Percentiles rank a stretch among this genome's conserved stretches.
Evolutionary conservation across 176 grass and related monocot genomes (phyloP).

Genomic region (Cocos nucifera): DNA sequence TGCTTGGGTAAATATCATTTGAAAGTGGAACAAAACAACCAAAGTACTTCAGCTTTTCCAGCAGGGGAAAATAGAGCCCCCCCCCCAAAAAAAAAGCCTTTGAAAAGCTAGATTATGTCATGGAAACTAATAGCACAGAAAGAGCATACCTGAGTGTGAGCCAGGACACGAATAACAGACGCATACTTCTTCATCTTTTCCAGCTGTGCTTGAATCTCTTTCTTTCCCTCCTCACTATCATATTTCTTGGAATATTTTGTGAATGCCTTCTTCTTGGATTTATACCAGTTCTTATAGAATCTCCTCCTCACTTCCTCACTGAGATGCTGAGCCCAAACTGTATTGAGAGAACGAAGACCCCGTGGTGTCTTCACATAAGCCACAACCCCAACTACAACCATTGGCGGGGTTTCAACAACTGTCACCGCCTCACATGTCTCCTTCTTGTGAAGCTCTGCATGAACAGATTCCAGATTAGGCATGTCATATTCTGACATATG

Average conservation of each 20-base stretch:
- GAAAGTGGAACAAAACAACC: too few species aligned
- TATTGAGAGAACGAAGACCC: slow-evolving; percentile 68
- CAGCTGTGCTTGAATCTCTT: slow-evolving; percentile 25
- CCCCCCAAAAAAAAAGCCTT: too few species aligned
- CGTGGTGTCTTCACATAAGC: slow-evolving; percentile 87
- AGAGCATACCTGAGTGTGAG: too few species aligned
- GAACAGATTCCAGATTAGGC: too few species aligned
- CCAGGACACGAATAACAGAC: slow-evolving; percentile 23
- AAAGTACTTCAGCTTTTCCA: too few species aligned
- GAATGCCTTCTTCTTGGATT: slow-evolving; percentile 94
- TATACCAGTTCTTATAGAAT: slow-evolving; percentile 98
- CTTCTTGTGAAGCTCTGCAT: too few species aligned
- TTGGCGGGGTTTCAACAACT: slow-evolving; percentile 23
- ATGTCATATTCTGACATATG: too few species aligned
- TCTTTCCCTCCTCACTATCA: slow-evolving; percentile 65
- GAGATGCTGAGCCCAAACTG: slow-evolving; percentile 92
- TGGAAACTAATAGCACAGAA: too few species aligned
- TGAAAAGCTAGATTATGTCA: too few species aligned
- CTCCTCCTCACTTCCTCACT: slow-evolving; percentile 78
- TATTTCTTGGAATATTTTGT: slow-evolving; percentile 80
- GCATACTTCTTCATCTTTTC: slow-evolving; percentile 28
- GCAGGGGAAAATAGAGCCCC: too few species aligned
- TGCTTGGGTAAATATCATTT: too few species aligned
- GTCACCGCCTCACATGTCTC: too few species aligned
- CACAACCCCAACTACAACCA: slow-evolving; percentile 84